phyloP scores from a whole-genome alignment of 371 early-diverging fungal genomes.

The Actinomucor elegans region DNA sequence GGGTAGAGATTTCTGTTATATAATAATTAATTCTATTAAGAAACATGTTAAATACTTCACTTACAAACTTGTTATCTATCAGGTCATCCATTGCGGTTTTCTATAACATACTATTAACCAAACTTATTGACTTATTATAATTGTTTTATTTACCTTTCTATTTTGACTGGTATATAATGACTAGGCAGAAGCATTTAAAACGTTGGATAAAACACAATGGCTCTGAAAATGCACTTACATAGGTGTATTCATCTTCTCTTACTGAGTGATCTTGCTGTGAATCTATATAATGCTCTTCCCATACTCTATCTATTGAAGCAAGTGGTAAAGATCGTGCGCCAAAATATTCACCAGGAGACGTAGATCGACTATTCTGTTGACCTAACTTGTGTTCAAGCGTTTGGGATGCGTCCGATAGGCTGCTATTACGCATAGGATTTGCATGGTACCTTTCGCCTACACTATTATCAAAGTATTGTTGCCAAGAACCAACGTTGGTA shows the following conservation, averaged over 20 bases:
- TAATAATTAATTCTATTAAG: background rate
- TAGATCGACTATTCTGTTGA: background rate
- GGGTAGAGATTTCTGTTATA: constrained; percentile 4
- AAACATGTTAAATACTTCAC: background rate
- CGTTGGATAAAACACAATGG: background rate
- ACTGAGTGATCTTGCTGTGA: no score
- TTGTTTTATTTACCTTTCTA: background rate
- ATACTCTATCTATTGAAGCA: constrained; percentile 14
- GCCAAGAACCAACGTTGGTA: background rate
- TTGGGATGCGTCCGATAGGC: background rate
- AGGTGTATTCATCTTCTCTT: background rate
- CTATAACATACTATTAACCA: no score
- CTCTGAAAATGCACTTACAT: background rate
- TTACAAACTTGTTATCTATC: constrained; percentile 9
- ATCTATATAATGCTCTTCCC: no score
- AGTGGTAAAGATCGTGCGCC: constrained; percentile 35
- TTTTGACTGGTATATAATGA: background rate
- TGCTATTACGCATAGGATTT: constrained; percentile 11
- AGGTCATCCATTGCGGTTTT: background rate
- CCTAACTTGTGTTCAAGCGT: no score
- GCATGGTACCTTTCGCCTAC: constrained; percentile 25
- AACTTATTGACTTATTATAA: background rate
- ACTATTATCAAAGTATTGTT: constrained; percentile 4
- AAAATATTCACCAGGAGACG: constrained; percentile 37
- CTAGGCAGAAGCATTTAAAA: background rate